These are phyloP conservation scores for Claviceps pusilla DNA, from an alignment of 2,329 filamentous ascomycete species.

Conservation along the genomic window DNA sequence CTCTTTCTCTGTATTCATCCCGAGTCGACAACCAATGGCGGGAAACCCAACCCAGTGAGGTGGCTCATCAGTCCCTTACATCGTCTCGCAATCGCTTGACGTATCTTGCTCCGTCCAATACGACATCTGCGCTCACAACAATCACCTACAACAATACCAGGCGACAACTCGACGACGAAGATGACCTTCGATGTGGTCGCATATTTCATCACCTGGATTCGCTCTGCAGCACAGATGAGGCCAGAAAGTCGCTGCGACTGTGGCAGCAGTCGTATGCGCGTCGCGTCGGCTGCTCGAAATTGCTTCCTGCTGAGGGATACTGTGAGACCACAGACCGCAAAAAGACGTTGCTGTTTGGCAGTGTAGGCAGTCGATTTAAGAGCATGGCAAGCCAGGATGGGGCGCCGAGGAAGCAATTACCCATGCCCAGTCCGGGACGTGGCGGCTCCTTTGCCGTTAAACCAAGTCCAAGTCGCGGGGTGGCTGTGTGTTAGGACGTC, in stretches of 20 bases:
- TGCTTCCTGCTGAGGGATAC: slow-evolving; percentile 25
- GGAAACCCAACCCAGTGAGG: background rate
- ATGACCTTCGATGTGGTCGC: slow-evolving; percentile 27
- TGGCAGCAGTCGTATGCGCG: slow-evolving; percentile 38
- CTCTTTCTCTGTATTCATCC: background rate
- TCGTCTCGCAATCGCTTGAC: slow-evolving; percentile 9
- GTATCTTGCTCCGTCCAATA: slow-evolving; percentile 18
- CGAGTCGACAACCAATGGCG: background rate
- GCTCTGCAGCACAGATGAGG: slow-evolving; percentile 32
- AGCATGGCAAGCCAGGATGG: slow-evolving; percentile 10
- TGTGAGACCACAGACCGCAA: slow-evolving; percentile 13
- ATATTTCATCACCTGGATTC: slow-evolving; percentile 32
- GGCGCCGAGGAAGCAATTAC: slow-evolving; percentile 1
- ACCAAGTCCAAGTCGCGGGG: background rate
- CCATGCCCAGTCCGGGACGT: slow-evolving; percentile 1
- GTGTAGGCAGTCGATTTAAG: slow-evolving; percentile 2
- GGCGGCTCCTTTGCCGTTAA: slow-evolving; percentile 6
- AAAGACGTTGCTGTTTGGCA: background rate
- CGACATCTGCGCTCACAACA: slow-evolving; percentile 17
- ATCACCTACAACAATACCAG: slow-evolving; percentile 10
- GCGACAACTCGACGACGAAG: slow-evolving; percentile 16
- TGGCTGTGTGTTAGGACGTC: background rate
- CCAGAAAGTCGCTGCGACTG: slow-evolving; percentile 28
- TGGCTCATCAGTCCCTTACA: background rate
- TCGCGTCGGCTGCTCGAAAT: slow-evolving; percentile 17